Evolutionary conservation across 768 basidiomycete species (phyloP), one percentile per base, ranked within the genome.

Genomic region (Tremella fuciformis): DNA sequence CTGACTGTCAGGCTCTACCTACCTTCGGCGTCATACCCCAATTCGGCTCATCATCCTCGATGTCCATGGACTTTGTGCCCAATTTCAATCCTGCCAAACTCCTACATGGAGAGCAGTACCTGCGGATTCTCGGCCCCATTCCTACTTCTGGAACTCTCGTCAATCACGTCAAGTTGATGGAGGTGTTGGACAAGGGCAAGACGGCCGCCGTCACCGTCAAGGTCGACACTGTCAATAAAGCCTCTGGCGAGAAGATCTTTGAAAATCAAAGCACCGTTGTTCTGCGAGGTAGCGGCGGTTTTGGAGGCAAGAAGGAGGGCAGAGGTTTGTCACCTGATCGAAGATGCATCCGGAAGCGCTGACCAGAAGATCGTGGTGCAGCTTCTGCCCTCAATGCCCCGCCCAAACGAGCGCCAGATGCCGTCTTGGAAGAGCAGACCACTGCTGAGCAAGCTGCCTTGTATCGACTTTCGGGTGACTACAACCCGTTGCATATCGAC

Each of bases 21-120:
- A 98, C 93, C 0, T 98, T 96, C 71, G 96, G 91, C 26, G 92
- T 98, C 40, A 83, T 98, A 58, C 94, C 96, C 15, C 91, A 91
- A 74, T 90, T 98, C 76, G 73, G 80, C 19, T 85, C 89, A 1
- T 88, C 84, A 65, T 80, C 83, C 7, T 81, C 83, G 25, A 51
- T 90, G 3, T 76, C 87, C 0, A 78, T 91, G 49, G 91, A 90
- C 78, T 80, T 74, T 57, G 69, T 99, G 25, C 94, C 96, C 13
- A 88, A 97, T 77, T 98, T 86, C 81, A 93, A 93, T 72, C 91
- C 91, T 4, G 90, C 92, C 48, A 97, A 91, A 78, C 81, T 99
- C n/a, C 83, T 99, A 16, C 96, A 99, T 74, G 96, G 96, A 46
- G 96, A 99, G 74, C 96, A 98, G 70, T 98, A 90, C 77, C 79